Conservation (phyloP, 2,329 filamentous ascomycete species). For the Ophiostoma triangulosporum region DNA sequence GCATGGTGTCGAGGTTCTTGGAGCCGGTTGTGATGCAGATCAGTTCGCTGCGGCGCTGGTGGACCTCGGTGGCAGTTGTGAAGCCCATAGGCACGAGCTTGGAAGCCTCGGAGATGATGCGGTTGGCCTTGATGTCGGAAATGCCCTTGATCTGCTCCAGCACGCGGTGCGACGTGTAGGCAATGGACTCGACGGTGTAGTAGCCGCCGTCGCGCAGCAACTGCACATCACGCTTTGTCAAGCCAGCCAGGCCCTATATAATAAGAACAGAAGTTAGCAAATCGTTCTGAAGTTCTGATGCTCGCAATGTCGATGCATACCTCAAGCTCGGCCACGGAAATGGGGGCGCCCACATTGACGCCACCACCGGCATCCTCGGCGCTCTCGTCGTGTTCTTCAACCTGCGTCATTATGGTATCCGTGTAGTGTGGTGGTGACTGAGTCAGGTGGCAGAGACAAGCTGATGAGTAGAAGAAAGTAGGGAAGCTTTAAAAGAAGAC, state of each 20-base stretch:
- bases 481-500: not conserved
- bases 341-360: slow-evolving; percentile 83
- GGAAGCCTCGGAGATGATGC: slow-evolving; percentile 80
- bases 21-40: slow-evolving; percentile 98
- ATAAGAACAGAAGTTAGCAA: not conserved
- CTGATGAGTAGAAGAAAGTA: not conserved
- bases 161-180: slow-evolving; percentile 72
- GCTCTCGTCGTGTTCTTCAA: slow-evolving; percentile 55
- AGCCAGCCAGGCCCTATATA: slow-evolving; percentile 78
- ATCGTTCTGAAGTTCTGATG: too few species aligned
- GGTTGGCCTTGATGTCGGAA: slow-evolving; percentile 89
- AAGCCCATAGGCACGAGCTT: slow-evolving; percentile 98
- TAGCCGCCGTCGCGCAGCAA: slow-evolving; percentile 82
- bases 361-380: slow-evolving; percentile 53
- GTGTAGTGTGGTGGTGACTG: not conserved
- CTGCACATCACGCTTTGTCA: slow-evolving; percentile 94
- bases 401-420: slow-evolving; percentile 28
- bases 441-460: not conserved
- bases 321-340: slow-evolving; percentile 73
- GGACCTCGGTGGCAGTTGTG: slow-evolving; percentile 98
- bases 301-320: slow-evolving; percentile 41
- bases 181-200: slow-evolving; percentile 90
- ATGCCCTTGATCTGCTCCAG: slow-evolving; percentile 96
- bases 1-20: slow-evolving; percentile 88
- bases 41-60: slow-evolving; percentile 86